Evolutionary conservation across 768 basidiomycete genomes (phyloP).

Genomic region (Lentinula lateritia): DNA sequence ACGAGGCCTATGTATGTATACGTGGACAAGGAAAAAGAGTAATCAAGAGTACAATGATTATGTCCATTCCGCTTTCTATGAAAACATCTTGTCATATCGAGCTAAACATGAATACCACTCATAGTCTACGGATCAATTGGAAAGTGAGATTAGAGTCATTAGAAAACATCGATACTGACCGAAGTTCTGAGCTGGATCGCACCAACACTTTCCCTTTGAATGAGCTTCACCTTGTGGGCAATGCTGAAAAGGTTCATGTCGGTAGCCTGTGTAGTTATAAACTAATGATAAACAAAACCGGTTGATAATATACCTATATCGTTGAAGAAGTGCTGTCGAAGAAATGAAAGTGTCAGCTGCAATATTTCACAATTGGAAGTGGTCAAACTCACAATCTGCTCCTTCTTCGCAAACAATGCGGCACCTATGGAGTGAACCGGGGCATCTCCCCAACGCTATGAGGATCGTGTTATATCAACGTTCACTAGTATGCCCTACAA

Average conservation of each 20-base stretch:
- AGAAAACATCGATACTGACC: conserved; percentile 35
- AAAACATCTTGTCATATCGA: conserved; percentile 63
- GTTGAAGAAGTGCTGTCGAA: conserved; percentile 76
- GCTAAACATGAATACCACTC: conserved; percentile 89
- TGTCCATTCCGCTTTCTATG: conserved; percentile 7
- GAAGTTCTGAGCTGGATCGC: conserved; percentile 68
- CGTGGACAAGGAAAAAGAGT: not conserved
- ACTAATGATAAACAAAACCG: not conserved
- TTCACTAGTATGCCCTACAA: not conserved
- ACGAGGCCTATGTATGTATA: not conserved
- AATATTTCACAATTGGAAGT: not conserved
- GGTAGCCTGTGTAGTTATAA: conserved; percentile 41
- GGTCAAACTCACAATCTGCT: conserved; percentile 53
- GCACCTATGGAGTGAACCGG: conserved; percentile 87
- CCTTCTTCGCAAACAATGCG: conserved; percentile 81
- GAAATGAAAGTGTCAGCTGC: not conserved
- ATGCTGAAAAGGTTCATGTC: conserved; percentile 92
- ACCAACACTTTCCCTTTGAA: conserved; percentile 81
- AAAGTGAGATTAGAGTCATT: conserved; percentile 8
- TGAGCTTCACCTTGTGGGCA: conserved; percentile 79
- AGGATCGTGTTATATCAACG: not conserved
- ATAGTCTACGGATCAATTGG: conserved; percentile 43
- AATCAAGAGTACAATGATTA: not conserved
- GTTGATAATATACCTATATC: conserved; percentile 56
- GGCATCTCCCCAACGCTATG: conserved; percentile 90